Evolutionary conservation across 768 basidiomycete species (phyloP).

Genomic region (Sarcodon aspratus): DNA sequence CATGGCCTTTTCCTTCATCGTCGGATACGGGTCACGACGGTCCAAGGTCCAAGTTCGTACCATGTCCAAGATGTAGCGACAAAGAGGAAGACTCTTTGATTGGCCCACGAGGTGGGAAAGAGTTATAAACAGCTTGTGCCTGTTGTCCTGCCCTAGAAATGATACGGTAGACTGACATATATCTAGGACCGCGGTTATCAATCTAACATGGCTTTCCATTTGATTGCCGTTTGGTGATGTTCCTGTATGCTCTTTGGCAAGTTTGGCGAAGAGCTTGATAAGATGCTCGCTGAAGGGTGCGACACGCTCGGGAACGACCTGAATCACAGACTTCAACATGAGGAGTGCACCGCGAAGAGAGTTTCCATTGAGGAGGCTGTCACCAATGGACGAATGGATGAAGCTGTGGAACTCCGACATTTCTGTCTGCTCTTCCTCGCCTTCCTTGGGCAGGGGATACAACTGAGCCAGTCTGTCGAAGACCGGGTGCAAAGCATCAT

Average conservation of each 20-base stretch:
- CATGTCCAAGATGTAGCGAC: slow-evolving; percentile 78
- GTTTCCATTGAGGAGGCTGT: slow-evolving; percentile 63
- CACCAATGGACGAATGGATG: slow-evolving; percentile 61
- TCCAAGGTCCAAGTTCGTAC: slow-evolving; percentile 85
- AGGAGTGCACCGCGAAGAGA: slow-evolving; percentile 59
- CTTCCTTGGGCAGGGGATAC: slow-evolving; percentile 69
- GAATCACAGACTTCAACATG: slow-evolving; percentile 79
- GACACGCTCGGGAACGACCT: slow-evolving; percentile 70
- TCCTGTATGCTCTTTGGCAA: slow-evolving; percentile 73
- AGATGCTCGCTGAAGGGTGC: slow-evolving; percentile 68
- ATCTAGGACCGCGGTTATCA: slow-evolving; percentile 72
- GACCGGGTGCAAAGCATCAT: slow-evolving; percentile 73
- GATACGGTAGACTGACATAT: slow-evolving; percentile 76
- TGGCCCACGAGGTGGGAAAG: slow-evolving; percentile 82
- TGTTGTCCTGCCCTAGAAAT: slow-evolving; percentile 68
- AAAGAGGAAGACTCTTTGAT: slow-evolving; percentile 69
- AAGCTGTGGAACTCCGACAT: slow-evolving; percentile 71
- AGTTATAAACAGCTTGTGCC: slow-evolving; percentile 67
- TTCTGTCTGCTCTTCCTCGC: slow-evolving; percentile 56
- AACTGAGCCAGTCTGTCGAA: slow-evolving; percentile 71
- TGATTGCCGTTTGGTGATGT: slow-evolving; percentile 9
- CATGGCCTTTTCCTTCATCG: slow-evolving; percentile 91
- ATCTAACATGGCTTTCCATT: slow-evolving; percentile 30
- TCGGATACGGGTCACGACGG: slow-evolving; percentile 76
- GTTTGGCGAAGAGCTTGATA: slow-evolving; percentile 74